These are phyloP conservation scores for Coemansia sp. DNA, from an alignment of 192 early-diverging fungal species.

Conservation along the genomic window DNA sequence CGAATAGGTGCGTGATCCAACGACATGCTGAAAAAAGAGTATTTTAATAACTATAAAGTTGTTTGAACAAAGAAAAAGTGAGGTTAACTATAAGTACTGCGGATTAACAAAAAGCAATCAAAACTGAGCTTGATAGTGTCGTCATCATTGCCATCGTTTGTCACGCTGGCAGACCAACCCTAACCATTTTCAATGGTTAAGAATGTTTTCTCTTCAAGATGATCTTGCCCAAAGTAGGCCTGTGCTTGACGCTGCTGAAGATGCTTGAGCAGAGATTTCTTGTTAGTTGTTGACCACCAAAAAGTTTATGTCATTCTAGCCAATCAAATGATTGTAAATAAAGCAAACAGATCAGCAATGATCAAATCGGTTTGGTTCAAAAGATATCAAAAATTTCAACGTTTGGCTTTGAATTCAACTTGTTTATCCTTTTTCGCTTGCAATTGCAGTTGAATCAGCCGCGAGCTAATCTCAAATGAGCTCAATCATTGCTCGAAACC, in stretches of 20 bases:
- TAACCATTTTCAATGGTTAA: no score
- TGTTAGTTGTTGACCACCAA: no score
- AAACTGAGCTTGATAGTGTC: no score
- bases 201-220: no score
- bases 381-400: not conserved
- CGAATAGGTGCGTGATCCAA: not conserved
- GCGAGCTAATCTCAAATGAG: conserved; percentile 7
- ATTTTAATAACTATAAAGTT: not conserved
- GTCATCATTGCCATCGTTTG: no score
- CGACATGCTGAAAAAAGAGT: not conserved
- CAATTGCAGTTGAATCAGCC: not conserved
- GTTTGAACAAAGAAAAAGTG: not conserved
- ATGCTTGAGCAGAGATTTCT: no score
- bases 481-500: conserved; percentile 9
- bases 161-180: no score
- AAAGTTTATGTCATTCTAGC: no score
- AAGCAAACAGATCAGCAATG: not conserved
- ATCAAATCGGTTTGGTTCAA: not conserved
- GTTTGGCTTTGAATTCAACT: not conserved
- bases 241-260: no score
- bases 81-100: not conserved
- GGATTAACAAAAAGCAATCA: no score
- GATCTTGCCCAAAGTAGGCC: no score
- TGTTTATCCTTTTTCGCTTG: not conserved
- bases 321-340: not conserved